A percentile compares a stretch with the other conserved stretches of the same genome.
These are phyloP conservation scores for Crithidia bombi DNA, from an alignment of 208 protist genomes.

Conservation along the genomic window DNA sequence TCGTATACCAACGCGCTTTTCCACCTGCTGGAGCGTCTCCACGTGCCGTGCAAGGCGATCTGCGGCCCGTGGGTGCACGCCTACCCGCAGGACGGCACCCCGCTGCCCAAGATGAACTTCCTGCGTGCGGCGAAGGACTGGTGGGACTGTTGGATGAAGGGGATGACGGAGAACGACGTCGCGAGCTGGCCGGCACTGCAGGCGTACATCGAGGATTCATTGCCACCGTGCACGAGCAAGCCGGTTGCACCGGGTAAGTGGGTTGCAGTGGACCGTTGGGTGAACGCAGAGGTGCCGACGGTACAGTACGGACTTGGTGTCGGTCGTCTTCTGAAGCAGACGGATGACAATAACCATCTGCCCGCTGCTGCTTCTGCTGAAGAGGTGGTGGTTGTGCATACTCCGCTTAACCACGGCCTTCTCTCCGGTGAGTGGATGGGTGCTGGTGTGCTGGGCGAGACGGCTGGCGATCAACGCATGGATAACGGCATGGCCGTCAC, in stretches of 20 bases:
- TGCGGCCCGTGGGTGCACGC: slow-evolving; percentile 68
- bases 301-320: slow-evolving; percentile 28
- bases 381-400: slow-evolving; percentile 43
- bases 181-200: slow-evolving; percentile 44
- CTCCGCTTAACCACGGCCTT: slow-evolving; percentile 67
- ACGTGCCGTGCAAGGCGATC: slow-evolving; percentile 57
- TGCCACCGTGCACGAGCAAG: slow-evolving; percentile 50
- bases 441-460: slow-evolving; percentile 59
- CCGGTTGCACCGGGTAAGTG: slow-evolving; percentile 49
- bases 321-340: slow-evolving; percentile 13
- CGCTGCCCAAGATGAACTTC: slow-evolving; percentile 62
- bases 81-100: slow-evolving; percentile 67
- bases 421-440: slow-evolving; percentile 72
- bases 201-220: slow-evolving; percentile 59
- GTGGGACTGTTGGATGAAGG: slow-evolving; percentile 63
- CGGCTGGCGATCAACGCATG: slow-evolving; percentile 60
- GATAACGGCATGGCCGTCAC: slow-evolving; percentile 70
- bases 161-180: slow-evolving; percentile 38
- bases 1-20: slow-evolving; percentile 70
- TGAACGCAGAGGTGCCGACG: slow-evolving; percentile 32
- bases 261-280: slow-evolving; percentile 46
- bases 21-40: slow-evolving; percentile 46
- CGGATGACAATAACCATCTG: neutral
- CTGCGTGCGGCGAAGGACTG: slow-evolving; percentile 57
- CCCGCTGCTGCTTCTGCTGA: neutral